Evolutionary conservation across 257 asterid genomes (phyloP).

Genomic region (Ligustrum vulgare): DNA sequence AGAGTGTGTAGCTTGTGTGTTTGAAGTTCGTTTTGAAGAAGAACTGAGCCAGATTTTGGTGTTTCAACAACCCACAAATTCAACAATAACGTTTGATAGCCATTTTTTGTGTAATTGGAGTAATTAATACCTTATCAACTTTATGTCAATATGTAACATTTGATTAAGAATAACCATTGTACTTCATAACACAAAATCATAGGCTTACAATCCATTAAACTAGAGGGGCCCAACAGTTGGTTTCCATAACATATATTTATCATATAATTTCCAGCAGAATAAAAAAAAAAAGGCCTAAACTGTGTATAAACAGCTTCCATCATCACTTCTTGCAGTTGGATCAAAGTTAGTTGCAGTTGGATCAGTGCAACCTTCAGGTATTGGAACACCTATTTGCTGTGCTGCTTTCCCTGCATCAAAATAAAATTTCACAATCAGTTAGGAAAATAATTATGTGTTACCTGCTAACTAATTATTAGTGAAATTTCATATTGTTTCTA

Average conservation of each 20-base stretch:
- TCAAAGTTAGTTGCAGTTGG: conserved; percentile 53
- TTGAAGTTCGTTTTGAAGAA: no score
- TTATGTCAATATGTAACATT: no score
- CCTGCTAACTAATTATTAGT: no score
- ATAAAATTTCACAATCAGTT: background rate
- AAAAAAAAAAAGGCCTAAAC: conserved; percentile 1
- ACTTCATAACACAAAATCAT: conserved; percentile 15
- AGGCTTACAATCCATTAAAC: conserved; percentile 9
- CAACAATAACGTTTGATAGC: background rate
- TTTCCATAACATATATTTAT: background rate
- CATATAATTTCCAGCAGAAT: background rate
- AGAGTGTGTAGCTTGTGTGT: no score
- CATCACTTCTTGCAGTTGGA: conserved; percentile 70
- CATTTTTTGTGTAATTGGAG: background rate
- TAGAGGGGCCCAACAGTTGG: conserved; percentile 12
- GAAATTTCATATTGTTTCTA: no score
- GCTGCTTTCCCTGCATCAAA: conserved; percentile 51
- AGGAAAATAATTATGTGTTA: no score
- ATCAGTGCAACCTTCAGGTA: conserved; percentile 66
- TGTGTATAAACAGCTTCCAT: conserved; percentile 49
- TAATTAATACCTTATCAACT: no score
- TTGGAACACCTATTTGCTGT: conserved; percentile 44
- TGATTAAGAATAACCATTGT: background rate
- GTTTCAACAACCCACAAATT: no score
- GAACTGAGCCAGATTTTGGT: no score